Base-by-base conservation (phyloP, 1,139 yeast genomes). In the Hyphopichia burtonii region DNA sequence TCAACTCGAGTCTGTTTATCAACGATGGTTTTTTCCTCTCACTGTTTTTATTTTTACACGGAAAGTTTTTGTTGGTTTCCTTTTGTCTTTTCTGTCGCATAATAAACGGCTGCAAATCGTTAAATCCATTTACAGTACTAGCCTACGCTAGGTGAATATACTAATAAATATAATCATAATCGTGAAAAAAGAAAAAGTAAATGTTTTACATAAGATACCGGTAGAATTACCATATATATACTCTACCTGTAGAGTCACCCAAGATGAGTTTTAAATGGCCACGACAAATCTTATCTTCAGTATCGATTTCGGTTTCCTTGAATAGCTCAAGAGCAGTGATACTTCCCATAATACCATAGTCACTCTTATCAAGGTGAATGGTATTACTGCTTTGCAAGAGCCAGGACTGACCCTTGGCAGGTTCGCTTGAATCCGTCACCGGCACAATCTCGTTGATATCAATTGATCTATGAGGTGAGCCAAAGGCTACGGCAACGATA, bases 161-260 rank as follows among this genome's bases (percentile, higher is more conserved):
- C 8, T 20, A 6, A 20, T 20, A 20, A 20, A 27, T 27, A 12
- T 27, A 27, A 12, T 27, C 31, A 27, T 27, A 12, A 27, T 27
- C 31, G 11, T 27, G 11, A 27, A 10, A 10, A 14, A 9, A 9
- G 31, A 9, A 28, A 6, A 28, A 9, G 12, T n/a, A n/a, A 6
- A 28, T 9, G 15, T 9, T 14, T 14, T 8, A 6, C 12, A 28
- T n/a, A n/a, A n/a, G n/a, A n/a, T n/a, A n/a, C n/a, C n/a, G n/a
- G n/a, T n/a, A n/a, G n/a, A n/a, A n/a, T 14, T 20, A 33, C 55
- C 54, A 52, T 14, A 31, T 50, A 52, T 59, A 71, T 0, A 73
- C 77, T 41, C 57, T 58, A 3, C 78, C 78, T n/a, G 47, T 45
- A 11, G 65, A 52, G 46, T 72, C 78, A 3, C 78, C 78, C 34